phyloP scores from a whole-genome alignment of 306 rosid genomes.

The Mimosa bimucronata region DNA sequence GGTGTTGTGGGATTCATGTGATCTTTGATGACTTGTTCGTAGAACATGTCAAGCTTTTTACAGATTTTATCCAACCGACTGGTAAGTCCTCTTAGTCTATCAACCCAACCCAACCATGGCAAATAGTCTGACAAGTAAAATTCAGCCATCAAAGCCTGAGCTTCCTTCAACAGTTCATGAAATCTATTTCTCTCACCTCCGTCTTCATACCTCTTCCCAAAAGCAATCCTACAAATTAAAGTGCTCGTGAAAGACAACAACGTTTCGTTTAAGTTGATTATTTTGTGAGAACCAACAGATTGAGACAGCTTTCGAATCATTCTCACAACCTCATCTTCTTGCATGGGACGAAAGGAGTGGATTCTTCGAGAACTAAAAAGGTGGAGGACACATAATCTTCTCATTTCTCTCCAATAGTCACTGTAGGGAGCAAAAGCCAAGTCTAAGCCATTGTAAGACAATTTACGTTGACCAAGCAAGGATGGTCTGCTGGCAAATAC shows the following conservation, averaged over 20 bases:
- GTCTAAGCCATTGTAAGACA: slow-evolving; percentile 58
- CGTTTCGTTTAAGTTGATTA: slow-evolving; percentile 35
- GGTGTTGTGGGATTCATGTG: neutral
- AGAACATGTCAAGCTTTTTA: neutral
- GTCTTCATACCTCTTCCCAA: slow-evolving; percentile 44
- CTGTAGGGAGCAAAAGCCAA: slow-evolving; percentile 49
- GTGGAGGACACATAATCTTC: slow-evolving; percentile 47
- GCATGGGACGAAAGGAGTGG: slow-evolving; percentile 35
- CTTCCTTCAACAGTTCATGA: slow-evolving; percentile 49
- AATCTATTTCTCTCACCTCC: slow-evolving; percentile 33
- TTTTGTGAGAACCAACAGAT: neutral
- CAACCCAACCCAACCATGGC: neutral
- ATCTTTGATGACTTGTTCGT: neutral
- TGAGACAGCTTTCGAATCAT: neutral
- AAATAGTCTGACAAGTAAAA: slow-evolving; percentile 44
- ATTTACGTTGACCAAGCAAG: slow-evolving; percentile 11
- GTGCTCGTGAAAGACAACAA: slow-evolving; percentile 36
- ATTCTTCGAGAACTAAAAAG: slow-evolving; percentile 43
- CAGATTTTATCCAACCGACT: neutral
- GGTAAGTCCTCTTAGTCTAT: neutral
- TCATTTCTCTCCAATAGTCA: slow-evolving; percentile 54
- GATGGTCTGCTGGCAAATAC: neutral
- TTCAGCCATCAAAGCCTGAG: slow-evolving; percentile 35
- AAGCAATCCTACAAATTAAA: slow-evolving; percentile 50
- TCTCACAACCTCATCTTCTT: neutral